Evolutionary conservation across 208 protist genomes (phyloP), one percentile per base, ranked within the genome.

Genomic region (Leishmania arabica): DNA sequence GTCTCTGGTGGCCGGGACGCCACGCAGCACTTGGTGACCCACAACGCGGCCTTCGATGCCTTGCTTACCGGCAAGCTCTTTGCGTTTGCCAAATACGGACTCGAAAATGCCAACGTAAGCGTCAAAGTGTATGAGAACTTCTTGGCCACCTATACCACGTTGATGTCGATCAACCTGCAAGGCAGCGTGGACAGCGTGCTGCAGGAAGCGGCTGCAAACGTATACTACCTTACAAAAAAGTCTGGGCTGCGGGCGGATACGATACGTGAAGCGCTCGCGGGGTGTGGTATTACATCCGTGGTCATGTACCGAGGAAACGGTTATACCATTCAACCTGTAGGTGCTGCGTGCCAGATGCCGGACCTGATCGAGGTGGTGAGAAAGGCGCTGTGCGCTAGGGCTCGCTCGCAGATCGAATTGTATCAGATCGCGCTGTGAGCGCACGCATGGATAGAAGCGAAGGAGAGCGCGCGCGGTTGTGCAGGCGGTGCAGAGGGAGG

Each of bases 41-140:
- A 92, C 84, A 83, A 88, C 60, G 89, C 87, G 0, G 86, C 80
- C 65, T 91, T 85, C 83, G 92, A 94, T 75, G 87, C 92, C 2
- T 88, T 89, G 75, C 84, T 93, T 74, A 92, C 89, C 1, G 92
- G 92, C 8, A 78, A 79, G 49, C 78, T 94, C 31, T 96, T 94
- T 79, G 84, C 80, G 5, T 90, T 82, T 79, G 81, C 76, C 31
- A 82, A 78, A 54, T 47, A 79, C 21, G 88, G 78, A 37, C 53
- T 94, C 17, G 19, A 70, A 47, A 37, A 51, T 7, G 75, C 64
- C 0, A n/a, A 69, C 4, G 66, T 7, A 13, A 54, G 42, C 34
- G 27, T 75, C 64, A 75, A 78, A 7, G 2, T 60, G 13, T 86
- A 80, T 79, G 37, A 53, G 51, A 86, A 86, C 49, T 65, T 70